Evolutionary conservation across 2,329 filamentous ascomycete species (phyloP), one percentile per base, ranked within the genome.

Genomic region (Colletotrichum sp.): DNA sequence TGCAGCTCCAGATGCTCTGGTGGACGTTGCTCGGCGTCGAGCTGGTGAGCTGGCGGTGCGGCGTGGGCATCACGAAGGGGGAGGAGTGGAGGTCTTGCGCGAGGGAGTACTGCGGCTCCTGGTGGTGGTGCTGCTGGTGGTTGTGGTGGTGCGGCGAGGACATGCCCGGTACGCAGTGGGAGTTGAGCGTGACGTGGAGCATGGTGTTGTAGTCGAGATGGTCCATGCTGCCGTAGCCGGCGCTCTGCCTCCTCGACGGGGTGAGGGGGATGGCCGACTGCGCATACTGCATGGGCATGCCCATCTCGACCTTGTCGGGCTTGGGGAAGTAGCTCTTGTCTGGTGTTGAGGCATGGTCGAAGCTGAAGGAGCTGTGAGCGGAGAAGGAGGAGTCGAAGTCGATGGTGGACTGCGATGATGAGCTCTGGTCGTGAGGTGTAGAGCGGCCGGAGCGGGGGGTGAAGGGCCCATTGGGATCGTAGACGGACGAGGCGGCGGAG

Each of bases 371-470:
- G 30, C 67, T 72, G 44, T 81, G 80, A 6, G 79, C 77, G 68
- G 76, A 79, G 65, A 82, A 85, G 70, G 79, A 77, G n/a, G 79
- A 80, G 21, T 87, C 83, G 77, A 86, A 86, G 60, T 86, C 84
- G 77, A 87, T 79, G 67, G 79, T 80, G 49, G 84, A 80, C 36
- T 71, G 68, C 30, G 60, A 67, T 10, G 60, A 67, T 30, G 59
- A 30, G 39, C 57, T 62, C 44, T 72, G 70, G 71, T 84, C 82
- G 77, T 86, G 82, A 10, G 87, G 86, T 21, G 86, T 86, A 60
- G 87, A 88, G 71, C 86, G 84, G 80, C 86, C 83, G 72, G 87
- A 88, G 34, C 82, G 84, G 60, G 87, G 87, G 55, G 87, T 88
- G 76, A 85, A 88, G 30, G 86, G 83, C 21, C 86, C 86, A 81